Conservation (phyloP, 768 basidiomycete genomes). For the Xanthoconium purpureum region DNA sequence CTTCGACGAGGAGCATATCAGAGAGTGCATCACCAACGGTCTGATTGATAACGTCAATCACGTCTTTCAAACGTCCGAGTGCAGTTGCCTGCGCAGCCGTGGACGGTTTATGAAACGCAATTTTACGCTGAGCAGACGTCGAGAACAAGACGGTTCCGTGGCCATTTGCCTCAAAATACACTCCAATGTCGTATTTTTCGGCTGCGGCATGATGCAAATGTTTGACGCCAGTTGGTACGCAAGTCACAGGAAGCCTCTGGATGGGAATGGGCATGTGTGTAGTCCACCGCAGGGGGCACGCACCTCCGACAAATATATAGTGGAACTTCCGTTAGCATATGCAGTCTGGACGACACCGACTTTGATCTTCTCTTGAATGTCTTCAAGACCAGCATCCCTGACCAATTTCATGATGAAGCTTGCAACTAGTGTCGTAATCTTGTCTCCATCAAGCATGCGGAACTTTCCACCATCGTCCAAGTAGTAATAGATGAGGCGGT, state of each 20-base stretch:
- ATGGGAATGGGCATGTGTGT: conserved; percentile 6
- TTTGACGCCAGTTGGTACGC: conserved; percentile 96
- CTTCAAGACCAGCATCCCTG: conserved; percentile 77
- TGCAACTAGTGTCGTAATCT: conserved; percentile 92
- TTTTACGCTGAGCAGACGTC: conserved; percentile 56
- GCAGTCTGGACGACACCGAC: conserved; percentile 98
- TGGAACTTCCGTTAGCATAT: conserved; percentile 97
- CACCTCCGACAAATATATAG: conserved; percentile 84
- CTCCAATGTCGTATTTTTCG: conserved; percentile 87
- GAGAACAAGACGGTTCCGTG: conserved; percentile 98
- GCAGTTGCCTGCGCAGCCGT: conserved; percentile 83
- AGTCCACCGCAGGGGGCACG: conserved; percentile 19
- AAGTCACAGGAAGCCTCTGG: conserved; percentile 90
- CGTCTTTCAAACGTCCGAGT: conserved; percentile 68
- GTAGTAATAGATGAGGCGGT: conserved; percentile 95
- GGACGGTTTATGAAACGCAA: conserved; percentile 64
- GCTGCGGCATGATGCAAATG: conserved; percentile 97
- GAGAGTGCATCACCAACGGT: conserved; percentile 97
- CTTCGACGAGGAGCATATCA: conserved; percentile 93
- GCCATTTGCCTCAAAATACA: conserved; percentile 99
- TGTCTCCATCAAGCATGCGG: conserved; percentile 95
- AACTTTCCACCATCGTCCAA: conserved; percentile 74
- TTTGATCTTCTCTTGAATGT: conserved; percentile 49
- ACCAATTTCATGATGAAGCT: conserved; percentile 91
- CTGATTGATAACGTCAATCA: conserved; percentile 90